Conservation (phyloP, 1,284 basidiomycete genomes). For the Trametes pubescens region DNA sequence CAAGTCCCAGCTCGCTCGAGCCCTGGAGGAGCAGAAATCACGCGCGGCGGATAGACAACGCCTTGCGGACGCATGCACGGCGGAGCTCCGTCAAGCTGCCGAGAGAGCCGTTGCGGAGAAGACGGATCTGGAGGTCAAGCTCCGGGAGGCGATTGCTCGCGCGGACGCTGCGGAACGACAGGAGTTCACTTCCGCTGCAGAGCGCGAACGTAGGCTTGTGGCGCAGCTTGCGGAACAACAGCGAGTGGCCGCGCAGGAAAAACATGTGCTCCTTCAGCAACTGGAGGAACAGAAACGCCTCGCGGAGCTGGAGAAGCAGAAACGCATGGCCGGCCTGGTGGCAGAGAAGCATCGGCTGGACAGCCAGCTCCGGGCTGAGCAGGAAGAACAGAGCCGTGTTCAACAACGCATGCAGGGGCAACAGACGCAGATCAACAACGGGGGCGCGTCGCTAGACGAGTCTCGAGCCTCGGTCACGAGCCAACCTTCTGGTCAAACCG, state of each 20-base stretch:
- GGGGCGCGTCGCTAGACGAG: not conserved
- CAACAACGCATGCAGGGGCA: not conserved
- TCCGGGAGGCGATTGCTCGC: constrained; percentile 4
- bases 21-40: constrained; percentile 3
- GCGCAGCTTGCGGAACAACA: constrained; percentile 9
- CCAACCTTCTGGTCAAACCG: too few species aligned
- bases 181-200: not conserved
- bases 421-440: not conserved
- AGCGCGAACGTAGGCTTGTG: constrained; percentile 12
- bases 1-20: constrained; percentile 7
- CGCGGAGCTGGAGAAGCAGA: constrained; percentile 11
- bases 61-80: not conserved
- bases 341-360: constrained; percentile 19
- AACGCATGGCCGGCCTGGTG: constrained; percentile 9
- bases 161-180: not conserved
- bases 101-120: constrained; percentile 14
- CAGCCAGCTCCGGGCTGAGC: constrained; percentile 5
- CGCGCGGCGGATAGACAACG: constrained; percentile 4
- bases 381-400: constrained; percentile 5
- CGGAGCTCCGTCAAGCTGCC: constrained; percentile 13
- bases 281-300: constrained; percentile 16
- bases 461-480: not conserved
- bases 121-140: constrained; percentile 4
- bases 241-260: constrained; percentile 13
- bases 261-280: constrained; percentile 9